phyloP scores from a whole-genome alignment of 2,329 filamentous ascomycete genomes.

The Colletotrichum sp. region DNA sequence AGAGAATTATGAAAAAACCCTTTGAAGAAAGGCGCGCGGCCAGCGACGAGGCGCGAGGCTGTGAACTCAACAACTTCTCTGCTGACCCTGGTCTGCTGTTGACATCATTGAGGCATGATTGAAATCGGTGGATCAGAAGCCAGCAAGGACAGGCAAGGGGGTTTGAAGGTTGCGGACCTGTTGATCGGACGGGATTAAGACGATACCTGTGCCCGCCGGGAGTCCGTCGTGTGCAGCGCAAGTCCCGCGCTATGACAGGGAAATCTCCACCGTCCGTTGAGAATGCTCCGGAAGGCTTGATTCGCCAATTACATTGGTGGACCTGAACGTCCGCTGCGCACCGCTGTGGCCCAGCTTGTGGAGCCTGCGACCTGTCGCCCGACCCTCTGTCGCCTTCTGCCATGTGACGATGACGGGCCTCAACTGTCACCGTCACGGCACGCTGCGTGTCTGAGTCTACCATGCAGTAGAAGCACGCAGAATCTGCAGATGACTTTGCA shows the following conservation, averaged over 20 bases:
- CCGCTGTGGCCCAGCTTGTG: constrained; percentile 8
- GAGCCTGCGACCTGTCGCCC: constrained; percentile 1
- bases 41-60: constrained; percentile 1
- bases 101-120: constrained; percentile 22
- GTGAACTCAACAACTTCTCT: constrained; percentile 18
- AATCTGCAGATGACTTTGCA: not conserved
- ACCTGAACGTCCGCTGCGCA: not conserved
- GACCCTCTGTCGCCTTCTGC: not conserved
- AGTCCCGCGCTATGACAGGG: not conserved
- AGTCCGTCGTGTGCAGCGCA: not conserved
- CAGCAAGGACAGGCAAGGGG: constrained; percentile 6
- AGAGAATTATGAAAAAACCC: not conserved
- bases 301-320: constrained; percentile 6
- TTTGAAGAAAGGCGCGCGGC: not conserved
- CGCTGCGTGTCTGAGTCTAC: not conserved
- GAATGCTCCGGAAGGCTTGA: constrained; percentile 14
- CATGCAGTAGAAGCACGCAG: not conserved
- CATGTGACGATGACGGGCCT: constrained; percentile 17
- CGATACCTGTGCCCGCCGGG: not conserved
- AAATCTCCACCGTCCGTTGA: constrained; percentile 5
- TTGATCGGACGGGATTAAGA: not conserved
- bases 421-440: not conserved
- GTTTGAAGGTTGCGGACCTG: not conserved
- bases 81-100: constrained; percentile 15
- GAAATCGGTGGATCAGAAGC: constrained; percentile 11